These are phyloP conservation scores for Diaporthe amygdali DNA, from an alignment of 2,329 filamentous ascomycete genomes.

Conservation along the genomic window DNA sequence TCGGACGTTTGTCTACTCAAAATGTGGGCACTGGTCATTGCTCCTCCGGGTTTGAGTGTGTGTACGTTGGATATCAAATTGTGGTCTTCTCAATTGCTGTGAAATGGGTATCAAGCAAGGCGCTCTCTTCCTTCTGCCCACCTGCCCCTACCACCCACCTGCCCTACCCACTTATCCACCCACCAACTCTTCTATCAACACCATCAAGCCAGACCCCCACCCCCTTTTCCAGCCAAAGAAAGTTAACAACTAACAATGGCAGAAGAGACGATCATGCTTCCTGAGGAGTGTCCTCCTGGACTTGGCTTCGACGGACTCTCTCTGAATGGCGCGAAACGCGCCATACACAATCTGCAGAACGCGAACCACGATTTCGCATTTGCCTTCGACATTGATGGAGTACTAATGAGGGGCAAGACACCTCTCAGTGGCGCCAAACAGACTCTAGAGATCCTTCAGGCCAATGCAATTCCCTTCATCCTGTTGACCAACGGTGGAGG, in stretches of 20 bases:
- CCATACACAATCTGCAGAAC: not conserved
- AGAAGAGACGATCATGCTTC: not conserved
- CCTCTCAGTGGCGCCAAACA: conserved; percentile 66
- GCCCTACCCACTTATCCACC: not conserved
- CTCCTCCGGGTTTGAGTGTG: fast-evolving
- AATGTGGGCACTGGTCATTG: not conserved
- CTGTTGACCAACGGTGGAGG: conserved; percentile 78
- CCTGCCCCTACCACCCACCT: too few relatives aligned
- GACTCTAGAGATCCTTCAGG: conserved; percentile 63
- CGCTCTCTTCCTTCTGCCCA: too few relatives aligned
- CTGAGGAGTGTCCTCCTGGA: not conserved
- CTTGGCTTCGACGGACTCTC: not conserved
- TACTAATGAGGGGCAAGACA: conserved; percentile 68
- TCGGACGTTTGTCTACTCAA: not conserved
- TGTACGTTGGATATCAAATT: not conserved
- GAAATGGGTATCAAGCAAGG: not conserved
- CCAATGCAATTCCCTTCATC: conserved; percentile 71
- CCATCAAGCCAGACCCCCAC: not conserved
- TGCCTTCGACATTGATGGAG: conserved; percentile 66
- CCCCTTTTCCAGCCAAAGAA: not conserved
- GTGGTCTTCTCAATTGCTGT: not conserved
- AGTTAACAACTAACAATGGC: not conserved
- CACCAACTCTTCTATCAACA: too few relatives aligned
- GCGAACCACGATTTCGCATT: conserved; percentile 31
- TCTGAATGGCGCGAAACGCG: not conserved